A percentile compares a stretch with the other conserved stretches of the same genome.
Evolutionary conservation across 139 green algal species (phyloP).

Genomic region (Diplosphaera chodatii): DNA sequence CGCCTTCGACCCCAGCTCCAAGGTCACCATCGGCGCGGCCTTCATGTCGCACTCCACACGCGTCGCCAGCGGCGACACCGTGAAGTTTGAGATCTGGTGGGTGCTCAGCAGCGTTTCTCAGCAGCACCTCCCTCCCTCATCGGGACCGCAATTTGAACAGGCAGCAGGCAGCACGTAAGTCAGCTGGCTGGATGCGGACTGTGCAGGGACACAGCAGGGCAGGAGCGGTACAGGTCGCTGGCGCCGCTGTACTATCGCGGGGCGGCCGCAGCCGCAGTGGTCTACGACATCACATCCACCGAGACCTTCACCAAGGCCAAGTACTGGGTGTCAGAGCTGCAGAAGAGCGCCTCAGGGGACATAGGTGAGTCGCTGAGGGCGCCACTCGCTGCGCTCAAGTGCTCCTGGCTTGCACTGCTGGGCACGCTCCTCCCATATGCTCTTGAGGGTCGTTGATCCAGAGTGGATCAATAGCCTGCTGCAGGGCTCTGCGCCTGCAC

Average conservation of each 20-base stretch:
- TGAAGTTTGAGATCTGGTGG: constrained; percentile 71
- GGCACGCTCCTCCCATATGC: too few species aligned
- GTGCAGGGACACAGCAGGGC: constrained; percentile 54
- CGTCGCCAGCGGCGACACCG: constrained; percentile 25
- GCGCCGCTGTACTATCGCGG: constrained; percentile 60
- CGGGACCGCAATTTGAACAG: too few species aligned
- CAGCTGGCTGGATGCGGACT: too few species aligned
- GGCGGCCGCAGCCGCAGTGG: constrained; percentile 40
- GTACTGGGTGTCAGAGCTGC: constrained; percentile 54
- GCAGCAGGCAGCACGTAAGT: too few species aligned
- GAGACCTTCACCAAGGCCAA: constrained; percentile 53
- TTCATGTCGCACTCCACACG: constrained; percentile 50
- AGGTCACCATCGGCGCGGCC: constrained; percentile 64
- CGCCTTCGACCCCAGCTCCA: constrained; percentile 41
- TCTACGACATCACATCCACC: constrained; percentile 51
- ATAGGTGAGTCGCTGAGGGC: constrained; percentile 34
- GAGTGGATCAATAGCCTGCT: too few species aligned
- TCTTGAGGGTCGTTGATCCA: too few species aligned
- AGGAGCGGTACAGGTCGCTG: constrained; percentile 48
- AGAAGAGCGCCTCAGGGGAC: constrained; percentile 39
- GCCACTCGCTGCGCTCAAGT: too few species aligned
- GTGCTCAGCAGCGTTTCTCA: too few species aligned
- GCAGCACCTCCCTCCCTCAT: too few species aligned
- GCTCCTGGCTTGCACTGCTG: too few species aligned
- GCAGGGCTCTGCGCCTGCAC: too few species aligned